Evolutionary conservation across 805 yeast species (phyloP).

Genomic region (Yarrowia osloensis): DNA sequence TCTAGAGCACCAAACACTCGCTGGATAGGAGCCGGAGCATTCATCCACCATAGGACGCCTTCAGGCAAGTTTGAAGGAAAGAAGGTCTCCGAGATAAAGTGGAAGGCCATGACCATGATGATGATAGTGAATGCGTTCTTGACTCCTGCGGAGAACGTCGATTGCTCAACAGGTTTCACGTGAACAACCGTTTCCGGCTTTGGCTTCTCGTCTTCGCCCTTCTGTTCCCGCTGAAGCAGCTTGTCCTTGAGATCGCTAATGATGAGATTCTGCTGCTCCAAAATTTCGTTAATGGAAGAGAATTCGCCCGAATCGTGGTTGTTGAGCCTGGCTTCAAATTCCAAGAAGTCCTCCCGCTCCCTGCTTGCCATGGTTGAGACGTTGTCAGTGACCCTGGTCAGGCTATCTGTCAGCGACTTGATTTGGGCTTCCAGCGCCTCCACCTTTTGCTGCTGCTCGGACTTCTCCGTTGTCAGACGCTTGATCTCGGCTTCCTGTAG

Average conservation of each 20-base stretch:
- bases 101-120: background rate
- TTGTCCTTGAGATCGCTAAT: constrained; percentile 6
- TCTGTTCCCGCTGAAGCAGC: background rate
- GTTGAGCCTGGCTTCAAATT: background rate
- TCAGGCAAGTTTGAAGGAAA: constrained; percentile 13
- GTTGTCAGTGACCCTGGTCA: background rate
- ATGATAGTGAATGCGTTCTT: background rate
- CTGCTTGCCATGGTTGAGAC: background rate
- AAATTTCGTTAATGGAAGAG: background rate
- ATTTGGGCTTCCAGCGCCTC: constrained; percentile 5
- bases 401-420: background rate
- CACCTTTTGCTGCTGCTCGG: constrained; percentile 2
- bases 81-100: constrained; percentile 6
- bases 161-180: background rate
- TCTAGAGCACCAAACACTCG: constrained; percentile 10
- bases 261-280: constrained; percentile 21
- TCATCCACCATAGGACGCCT: constrained; percentile 27
- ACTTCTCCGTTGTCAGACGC: background rate
- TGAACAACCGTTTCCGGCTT: background rate
- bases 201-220: background rate
- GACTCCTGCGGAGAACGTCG: background rate
- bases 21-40: constrained; percentile 3
- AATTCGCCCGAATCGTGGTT: background rate
- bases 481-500: constrained; percentile 2
- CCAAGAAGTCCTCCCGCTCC: background rate